A percentile compares a stretch with the other conserved stretches of the same genome.
These are phyloP conservation scores for Plenodomus tracheiphilus DNA, from an alignment of 2,329 filamentous ascomycete genomes.

Conservation along the genomic window DNA sequence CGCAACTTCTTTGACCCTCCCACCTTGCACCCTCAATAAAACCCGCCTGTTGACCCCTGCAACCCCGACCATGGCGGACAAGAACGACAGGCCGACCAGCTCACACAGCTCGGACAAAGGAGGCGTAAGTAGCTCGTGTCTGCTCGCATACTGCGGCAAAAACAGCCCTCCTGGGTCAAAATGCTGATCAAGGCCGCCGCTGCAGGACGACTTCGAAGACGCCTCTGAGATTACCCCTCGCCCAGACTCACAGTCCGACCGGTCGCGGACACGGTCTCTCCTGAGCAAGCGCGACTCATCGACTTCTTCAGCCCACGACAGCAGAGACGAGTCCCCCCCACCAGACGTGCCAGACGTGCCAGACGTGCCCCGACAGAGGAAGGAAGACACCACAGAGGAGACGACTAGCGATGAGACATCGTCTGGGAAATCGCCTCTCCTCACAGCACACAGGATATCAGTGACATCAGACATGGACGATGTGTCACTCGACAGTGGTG, in stretches of 20 bases:
- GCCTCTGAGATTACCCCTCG: slow-evolving; percentile 62
- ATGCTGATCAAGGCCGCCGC: slow-evolving; percentile 17
- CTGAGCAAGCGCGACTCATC: slow-evolving; percentile 39
- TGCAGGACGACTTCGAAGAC: slow-evolving; percentile 81
- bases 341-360: slow-evolving; percentile 26
- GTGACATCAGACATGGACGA: slow-evolving; percentile 62
- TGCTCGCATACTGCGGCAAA: neutral
- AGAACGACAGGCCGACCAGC: slow-evolving; percentile 33
- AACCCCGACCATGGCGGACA: slow-evolving; percentile 23
- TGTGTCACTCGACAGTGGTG: slow-evolving; percentile 66
- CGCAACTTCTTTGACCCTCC: slow-evolving; percentile 17
- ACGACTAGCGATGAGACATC: slow-evolving; percentile 17
- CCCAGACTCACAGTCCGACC: slow-evolving; percentile 47
- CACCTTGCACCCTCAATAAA: slow-evolving; percentile 8
- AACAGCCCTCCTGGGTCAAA: neutral
- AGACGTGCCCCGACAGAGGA: slow-evolving; percentile 4
- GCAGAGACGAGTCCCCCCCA: slow-evolving; percentile 22
- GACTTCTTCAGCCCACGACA: slow-evolving; percentile 33
- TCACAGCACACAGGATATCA: slow-evolving; percentile 59
- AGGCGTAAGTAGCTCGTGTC: slow-evolving; percentile 20
- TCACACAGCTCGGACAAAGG: slow-evolving; percentile 38
- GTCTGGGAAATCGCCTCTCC: slow-evolving; percentile 55
- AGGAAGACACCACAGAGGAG: slow-evolving; percentile 12
- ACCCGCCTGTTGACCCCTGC: slow-evolving; percentile 12
- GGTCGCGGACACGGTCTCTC: slow-evolving; percentile 58